A percentile compares a stretch with the other conserved stretches of the same genome.
phyloP scores from a whole-genome alignment of 441 rosid species.

The Omphalea diandra region DNA sequence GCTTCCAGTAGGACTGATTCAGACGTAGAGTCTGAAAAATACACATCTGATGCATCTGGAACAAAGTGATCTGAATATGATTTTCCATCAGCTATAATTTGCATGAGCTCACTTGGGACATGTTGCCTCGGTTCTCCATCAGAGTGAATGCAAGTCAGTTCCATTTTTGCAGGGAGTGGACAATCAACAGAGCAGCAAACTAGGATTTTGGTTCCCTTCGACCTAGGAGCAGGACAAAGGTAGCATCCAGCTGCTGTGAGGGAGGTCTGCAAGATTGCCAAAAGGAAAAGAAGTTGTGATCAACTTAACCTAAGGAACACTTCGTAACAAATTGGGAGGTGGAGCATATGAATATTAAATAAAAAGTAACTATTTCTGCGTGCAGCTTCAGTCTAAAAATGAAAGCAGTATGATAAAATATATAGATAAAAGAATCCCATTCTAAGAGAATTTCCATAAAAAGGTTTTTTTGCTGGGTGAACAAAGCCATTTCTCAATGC shows the following conservation, averaged over 20 bases:
- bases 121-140: conserved; percentile 30
- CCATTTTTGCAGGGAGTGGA: conserved; percentile 53
- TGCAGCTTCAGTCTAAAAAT: conserved; percentile 2
- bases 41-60: conserved; percentile 41
- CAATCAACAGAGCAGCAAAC: conserved; percentile 76
- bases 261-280: conserved; percentile 56
- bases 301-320: conserved; percentile 10
- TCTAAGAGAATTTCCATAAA: not conserved
- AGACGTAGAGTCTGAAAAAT: conserved; percentile 47
- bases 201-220: conserved; percentile 73
- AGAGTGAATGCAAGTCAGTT: conserved; percentile 32
- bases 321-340: not conserved
- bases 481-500: not conserved
- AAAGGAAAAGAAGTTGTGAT: conserved; percentile 3
- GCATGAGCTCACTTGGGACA: conserved; percentile 34
- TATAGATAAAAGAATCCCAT: not conserved
- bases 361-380: not conserved
- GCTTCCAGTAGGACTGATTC: conserved; percentile 67
- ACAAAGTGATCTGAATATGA: conserved; percentile 32
- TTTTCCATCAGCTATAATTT: conserved; percentile 49
- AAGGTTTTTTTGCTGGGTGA: not conserved
- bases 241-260: conserved; percentile 94
- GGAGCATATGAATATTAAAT: not conserved
- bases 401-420: not conserved
- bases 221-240: conserved; percentile 85